A percentile compares a stretch with the other conserved stretches of the same genome.
These are phyloP conservation scores for Coemansia nantahalensis DNA, from an alignment of 192 early-diverging fungal species.

Conservation along the genomic window DNA sequence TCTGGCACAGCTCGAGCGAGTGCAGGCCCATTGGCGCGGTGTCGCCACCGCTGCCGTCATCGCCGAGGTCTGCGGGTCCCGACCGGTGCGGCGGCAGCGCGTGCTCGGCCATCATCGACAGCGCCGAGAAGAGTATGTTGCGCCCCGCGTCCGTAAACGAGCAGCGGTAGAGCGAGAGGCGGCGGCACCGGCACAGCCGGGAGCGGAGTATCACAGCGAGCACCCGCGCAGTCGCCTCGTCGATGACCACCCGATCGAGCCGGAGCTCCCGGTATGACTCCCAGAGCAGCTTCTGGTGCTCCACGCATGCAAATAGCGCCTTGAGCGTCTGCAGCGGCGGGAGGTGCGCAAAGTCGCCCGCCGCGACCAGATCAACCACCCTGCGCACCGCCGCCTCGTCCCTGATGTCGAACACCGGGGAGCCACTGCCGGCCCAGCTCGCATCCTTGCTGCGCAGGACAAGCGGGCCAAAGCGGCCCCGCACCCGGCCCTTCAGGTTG, in stretches of 20 bases:
- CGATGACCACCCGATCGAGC: constrained; percentile 14
- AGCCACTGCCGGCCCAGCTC: background rate
- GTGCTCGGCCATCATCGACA: constrained; percentile 25
- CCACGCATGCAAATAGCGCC: constrained; percentile 13
- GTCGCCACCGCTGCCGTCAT: background rate
- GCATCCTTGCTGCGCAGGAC: constrained; percentile 7
- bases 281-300: constrained; percentile 10
- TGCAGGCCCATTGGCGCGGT: constrained; percentile 19
- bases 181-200: constrained; percentile 18
- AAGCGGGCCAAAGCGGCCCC: constrained; percentile 2
- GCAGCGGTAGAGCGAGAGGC: constrained; percentile 19
- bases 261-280: constrained; percentile 9
- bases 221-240: constrained; percentile 21
- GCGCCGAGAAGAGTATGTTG: constrained; percentile 30
- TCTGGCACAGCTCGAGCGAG: constrained; percentile 16
- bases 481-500: constrained; percentile 10
- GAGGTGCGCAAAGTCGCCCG: constrained; percentile 35
- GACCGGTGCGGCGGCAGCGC: background rate
- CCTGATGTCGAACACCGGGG: constrained; percentile 1
- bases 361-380: constrained; percentile 15
- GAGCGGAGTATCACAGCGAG: constrained; percentile 29
- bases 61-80: background rate
- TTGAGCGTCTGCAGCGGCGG: constrained; percentile 24
- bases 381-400: constrained; percentile 16
- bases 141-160: constrained; percentile 29